Conservation (phyloP, 2,329 filamentous ascomycete species). For the Gyromitra esculenta region DNA sequence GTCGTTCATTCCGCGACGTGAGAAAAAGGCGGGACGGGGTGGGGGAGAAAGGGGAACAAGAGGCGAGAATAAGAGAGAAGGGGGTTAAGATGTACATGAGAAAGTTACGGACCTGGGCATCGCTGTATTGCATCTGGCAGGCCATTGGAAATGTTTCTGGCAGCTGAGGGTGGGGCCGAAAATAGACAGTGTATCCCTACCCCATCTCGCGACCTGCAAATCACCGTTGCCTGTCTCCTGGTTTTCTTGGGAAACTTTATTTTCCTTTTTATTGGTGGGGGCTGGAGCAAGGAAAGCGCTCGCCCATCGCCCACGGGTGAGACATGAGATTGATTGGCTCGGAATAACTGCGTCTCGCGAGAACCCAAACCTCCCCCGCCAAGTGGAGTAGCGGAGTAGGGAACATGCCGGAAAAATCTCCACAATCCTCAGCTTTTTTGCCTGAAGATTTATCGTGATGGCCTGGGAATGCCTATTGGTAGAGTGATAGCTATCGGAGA, state of each 20-base stretch:
- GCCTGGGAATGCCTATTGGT: not conserved
- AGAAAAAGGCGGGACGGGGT: slow-evolving; percentile 2
- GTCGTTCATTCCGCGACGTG: slow-evolving; percentile 41
- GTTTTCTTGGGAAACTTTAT: slow-evolving; percentile 36
- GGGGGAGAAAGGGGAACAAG: slow-evolving; percentile 27
- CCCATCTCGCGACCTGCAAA: slow-evolving; percentile 8
- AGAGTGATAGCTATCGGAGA: not conserved
- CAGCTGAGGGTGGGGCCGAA: slow-evolving; percentile 19
- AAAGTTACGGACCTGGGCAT: slow-evolving; percentile 34
- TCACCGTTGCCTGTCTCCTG: slow-evolving; percentile 20
- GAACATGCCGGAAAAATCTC: slow-evolving; percentile 24
- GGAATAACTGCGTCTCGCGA: slow-evolving; percentile 40
- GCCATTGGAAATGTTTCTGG: slow-evolving; percentile 33
- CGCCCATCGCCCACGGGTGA: slow-evolving; percentile 30
- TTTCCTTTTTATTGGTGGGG: slow-evolving; percentile 38
- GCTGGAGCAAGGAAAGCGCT: slow-evolving; percentile 37
- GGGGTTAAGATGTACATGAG: slow-evolving; percentile 28
- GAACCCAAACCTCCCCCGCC: not conserved
- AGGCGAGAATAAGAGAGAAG: slow-evolving; percentile 28
- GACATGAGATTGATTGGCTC: slow-evolving; percentile 42
- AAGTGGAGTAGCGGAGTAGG: slow-evolving; percentile 8
- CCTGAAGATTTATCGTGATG: not conserved
- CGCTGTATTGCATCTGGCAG: not conserved
- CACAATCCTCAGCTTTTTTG: slow-evolving; percentile 12
- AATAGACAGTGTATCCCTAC: slow-evolving; percentile 28